Conservation (phyloP, 2,329 filamentous ascomycete species). For the Arthrobotrys entomopaga region DNA sequence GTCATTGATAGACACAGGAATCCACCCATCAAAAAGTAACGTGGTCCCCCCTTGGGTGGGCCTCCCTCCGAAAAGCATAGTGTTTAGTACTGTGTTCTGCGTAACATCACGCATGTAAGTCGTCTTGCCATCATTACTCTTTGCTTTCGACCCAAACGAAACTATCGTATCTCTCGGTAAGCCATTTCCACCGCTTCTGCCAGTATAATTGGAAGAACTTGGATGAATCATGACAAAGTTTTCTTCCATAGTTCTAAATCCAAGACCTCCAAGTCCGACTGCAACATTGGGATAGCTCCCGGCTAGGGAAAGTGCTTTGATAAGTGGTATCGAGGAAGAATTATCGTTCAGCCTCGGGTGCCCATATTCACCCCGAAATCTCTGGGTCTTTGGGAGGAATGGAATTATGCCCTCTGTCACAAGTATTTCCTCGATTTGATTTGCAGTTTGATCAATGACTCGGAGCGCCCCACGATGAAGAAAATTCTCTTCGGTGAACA, state of each 20-base stretch:
- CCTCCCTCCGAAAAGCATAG: constrained; percentile 58
- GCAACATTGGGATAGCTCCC: constrained; percentile 65
- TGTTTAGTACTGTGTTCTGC: constrained; percentile 56
- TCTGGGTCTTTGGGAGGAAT: constrained; percentile 40
- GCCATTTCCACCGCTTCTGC: constrained; percentile 43
- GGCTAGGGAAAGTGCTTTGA: constrained; percentile 65
- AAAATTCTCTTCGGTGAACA: constrained; percentile 60
- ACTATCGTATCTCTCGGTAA: constrained; percentile 54
- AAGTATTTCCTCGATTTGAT: constrained; percentile 62
- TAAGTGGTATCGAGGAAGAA: constrained; percentile 63
- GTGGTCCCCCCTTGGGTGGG: constrained; percentile 44
- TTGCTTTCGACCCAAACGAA: constrained; percentile 57
- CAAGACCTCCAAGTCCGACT: constrained; percentile 57
- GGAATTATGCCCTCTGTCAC: constrained; percentile 61
- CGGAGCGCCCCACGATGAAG: constrained; percentile 62
- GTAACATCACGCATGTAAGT: constrained; percentile 58
- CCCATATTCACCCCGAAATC: constrained; percentile 59
- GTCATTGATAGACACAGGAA: constrained; percentile 54
- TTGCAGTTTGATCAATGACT: constrained; percentile 61
- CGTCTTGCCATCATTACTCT: constrained; percentile 57
- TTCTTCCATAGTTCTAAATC: constrained; percentile 58
- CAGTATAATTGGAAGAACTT: constrained; percentile 57
- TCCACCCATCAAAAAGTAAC: constrained; percentile 58
- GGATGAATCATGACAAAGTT: constrained; percentile 60
- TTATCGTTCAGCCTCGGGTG: constrained; percentile 63